These are phyloP conservation scores for Elaeis guineensis DNA, from an alignment of 176 grass and related monocot species.

Conservation along the genomic window DNA sequence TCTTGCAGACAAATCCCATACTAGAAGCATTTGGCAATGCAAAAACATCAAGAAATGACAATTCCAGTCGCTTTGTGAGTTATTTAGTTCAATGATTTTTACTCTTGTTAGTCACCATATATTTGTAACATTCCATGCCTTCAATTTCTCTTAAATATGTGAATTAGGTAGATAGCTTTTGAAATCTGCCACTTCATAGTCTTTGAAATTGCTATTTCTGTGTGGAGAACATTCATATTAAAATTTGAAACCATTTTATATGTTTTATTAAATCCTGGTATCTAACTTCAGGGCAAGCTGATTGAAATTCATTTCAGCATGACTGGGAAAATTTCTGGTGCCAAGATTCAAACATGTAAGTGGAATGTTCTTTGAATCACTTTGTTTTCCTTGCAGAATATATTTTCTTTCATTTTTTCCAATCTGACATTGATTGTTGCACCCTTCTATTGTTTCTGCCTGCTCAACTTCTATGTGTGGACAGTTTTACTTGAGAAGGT, in stretches of 20 bases:
- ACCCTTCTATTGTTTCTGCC: conserved; percentile 23
- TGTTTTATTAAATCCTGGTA: conserved; percentile 12
- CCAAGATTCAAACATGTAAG: conserved; percentile 95
- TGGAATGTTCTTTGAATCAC: too few relatives aligned
- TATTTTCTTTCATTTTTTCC: not conserved
- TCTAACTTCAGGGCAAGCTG: conserved; percentile 70
- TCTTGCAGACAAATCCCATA: conserved; percentile 96
- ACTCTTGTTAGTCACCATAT: too few relatives aligned
- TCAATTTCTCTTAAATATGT: too few relatives aligned
- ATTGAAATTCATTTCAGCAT: conserved; percentile 97
- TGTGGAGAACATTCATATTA: too few relatives aligned
- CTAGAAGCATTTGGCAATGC: conserved; percentile 99
- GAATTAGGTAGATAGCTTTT: too few relatives aligned
- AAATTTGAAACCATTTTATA: not conserved
- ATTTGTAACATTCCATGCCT: too few relatives aligned
- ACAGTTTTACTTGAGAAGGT: conserved; percentile 99
- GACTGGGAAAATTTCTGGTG: conserved; percentile 89
- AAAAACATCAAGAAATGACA: conserved; percentile 94
- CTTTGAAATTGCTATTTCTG: too few relatives aligned
- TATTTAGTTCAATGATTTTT: conserved; percentile 17
- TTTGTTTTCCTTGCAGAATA: too few relatives aligned
- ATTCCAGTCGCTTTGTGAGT: conserved; percentile 97
- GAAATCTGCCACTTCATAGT: too few relatives aligned
- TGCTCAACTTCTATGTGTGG: conserved; percentile 15
- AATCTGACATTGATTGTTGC: not conserved